Conservation (phyloP, 2,329 filamentous ascomycete genomes). For the Fusarium caatingaense region DNA sequence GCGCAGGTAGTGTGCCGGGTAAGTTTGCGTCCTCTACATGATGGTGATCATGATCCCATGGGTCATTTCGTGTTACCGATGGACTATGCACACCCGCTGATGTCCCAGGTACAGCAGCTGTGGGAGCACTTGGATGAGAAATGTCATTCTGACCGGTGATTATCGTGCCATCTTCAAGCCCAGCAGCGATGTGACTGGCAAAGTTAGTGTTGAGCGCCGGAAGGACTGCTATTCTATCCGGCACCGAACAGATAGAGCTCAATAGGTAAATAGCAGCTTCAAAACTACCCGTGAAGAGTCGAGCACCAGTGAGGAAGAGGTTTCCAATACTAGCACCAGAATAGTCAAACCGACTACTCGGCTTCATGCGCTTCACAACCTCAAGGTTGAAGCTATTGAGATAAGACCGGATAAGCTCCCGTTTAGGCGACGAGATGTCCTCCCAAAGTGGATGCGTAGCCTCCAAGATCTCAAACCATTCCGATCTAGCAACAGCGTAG, state of each 20-base stretch:
- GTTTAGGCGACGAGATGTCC: constrained; percentile 75
- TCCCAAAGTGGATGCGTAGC: constrained; percentile 82
- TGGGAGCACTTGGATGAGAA: constrained; percentile 80
- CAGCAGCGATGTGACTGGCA: constrained; percentile 91
- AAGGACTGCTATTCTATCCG: constrained; percentile 79
- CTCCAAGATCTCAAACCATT: constrained; percentile 93
- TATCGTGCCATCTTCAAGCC: constrained; percentile 77
- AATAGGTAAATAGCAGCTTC: constrained; percentile 93
- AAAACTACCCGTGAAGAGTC: constrained; percentile 91
- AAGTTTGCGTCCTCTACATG: constrained; percentile 82
- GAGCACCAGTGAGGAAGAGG: constrained; percentile 83
- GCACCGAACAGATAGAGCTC: constrained; percentile 86
- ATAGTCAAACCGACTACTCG: constrained; percentile 81
- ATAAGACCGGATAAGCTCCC: constrained; percentile 80
- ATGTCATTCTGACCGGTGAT: constrained; percentile 96
- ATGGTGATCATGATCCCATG: constrained; percentile 69
- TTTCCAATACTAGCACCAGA: constrained; percentile 81
- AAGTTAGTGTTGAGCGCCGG: constrained; percentile 96
- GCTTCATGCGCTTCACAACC: constrained; percentile 79
- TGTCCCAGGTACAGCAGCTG: constrained; percentile 53
- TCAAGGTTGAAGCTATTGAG: constrained; percentile 82
- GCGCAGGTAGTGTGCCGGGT: constrained; percentile 81
- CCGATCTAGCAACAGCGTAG: constrained; percentile 71
- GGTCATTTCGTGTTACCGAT: constrained; percentile 56
- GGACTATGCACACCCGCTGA: constrained; percentile 48